Conservation (phyloP, 2,329 filamentous ascomycete species). For the Colletotrichum sp. region DNA sequence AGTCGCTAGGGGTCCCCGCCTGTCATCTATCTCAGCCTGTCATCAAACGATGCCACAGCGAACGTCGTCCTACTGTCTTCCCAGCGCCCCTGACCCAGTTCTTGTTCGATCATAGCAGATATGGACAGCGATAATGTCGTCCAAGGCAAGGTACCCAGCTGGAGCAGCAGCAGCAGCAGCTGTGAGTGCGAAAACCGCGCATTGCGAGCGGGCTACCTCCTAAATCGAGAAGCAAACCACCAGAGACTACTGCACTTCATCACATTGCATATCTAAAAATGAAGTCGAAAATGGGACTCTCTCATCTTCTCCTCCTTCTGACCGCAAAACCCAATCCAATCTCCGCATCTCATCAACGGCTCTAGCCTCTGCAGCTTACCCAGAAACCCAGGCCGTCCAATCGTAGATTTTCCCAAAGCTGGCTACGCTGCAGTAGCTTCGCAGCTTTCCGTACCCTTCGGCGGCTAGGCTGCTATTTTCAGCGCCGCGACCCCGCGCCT, state of each 20-base stretch:
- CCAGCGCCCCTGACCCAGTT: not conserved
- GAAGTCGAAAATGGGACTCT: not conserved
- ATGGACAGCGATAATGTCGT: not conserved
- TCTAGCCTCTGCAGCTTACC: not conserved
- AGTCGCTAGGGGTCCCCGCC: not conserved
- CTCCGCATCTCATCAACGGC: not conserved
- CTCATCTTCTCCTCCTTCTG: not conserved
- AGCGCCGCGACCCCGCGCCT: not conserved
- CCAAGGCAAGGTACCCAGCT: not conserved
- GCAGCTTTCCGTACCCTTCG: not conserved
- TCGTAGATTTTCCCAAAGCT: conserved; percentile 9
- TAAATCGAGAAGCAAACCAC: not conserved
- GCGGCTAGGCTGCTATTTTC: conserved; percentile 21
- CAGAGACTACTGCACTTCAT: not conserved
- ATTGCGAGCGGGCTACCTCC: not conserved
- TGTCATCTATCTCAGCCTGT: conserved; percentile 19
- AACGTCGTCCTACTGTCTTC: not conserved
- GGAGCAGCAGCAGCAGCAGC: not conserved
- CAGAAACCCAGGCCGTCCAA: not conserved
- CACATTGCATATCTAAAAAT: not conserved
- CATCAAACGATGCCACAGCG: conserved; percentile 6
- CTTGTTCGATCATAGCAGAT: not conserved
- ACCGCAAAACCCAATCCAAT: not conserved
- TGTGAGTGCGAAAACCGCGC: not conserved
- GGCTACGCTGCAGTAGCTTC: not conserved